Percentiles rank a stretch among this genome's conserved stretches.
Conservation (phyloP, 164 flowering plant species). For the Berberis thunbergii region DNA sequence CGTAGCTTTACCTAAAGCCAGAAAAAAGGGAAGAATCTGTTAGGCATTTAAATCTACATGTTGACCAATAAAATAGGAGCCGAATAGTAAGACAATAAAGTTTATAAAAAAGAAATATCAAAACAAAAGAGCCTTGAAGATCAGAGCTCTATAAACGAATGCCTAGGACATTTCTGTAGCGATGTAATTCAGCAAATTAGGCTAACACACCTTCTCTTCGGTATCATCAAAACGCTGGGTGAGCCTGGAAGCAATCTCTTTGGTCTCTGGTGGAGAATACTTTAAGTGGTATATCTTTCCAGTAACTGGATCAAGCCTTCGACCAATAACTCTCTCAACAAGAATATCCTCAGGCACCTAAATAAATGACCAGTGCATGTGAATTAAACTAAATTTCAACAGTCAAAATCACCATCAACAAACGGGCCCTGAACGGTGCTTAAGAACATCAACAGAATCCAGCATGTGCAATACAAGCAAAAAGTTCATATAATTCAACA, state of each 20-base stretch:
- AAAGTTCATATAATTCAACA: background rate
- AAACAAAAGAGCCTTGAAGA: too few species aligned
- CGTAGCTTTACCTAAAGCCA: conserved; percentile 70
- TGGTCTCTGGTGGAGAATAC: conserved; percentile 90
- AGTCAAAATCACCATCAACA: background rate
- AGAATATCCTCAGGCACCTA: conserved; percentile 91
- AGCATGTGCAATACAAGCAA: background rate
- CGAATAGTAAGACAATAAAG: too few species aligned
- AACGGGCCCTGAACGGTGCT: background rate
- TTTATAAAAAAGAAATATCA: too few species aligned
- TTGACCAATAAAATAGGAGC: background rate
- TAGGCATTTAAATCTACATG: background rate
- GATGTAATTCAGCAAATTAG: background rate
- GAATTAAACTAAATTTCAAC: background rate
- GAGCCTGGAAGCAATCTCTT: conserved; percentile 87
- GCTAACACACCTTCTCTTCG: conserved; percentile 67
- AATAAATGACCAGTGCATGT: conserved; percentile 5
- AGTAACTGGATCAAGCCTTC: conserved; percentile 95
- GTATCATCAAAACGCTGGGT: conserved; percentile 98
- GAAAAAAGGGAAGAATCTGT: background rate
- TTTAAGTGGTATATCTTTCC: conserved; percentile 90
- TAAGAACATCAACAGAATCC: background rate
- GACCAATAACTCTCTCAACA: conserved; percentile 93
- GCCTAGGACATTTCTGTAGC: too few species aligned
- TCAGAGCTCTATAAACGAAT: too few species aligned